Base-by-base conservation (phyloP, 1,284 basidiomycete genomes). In the Ganoderma boninense region DNA sequence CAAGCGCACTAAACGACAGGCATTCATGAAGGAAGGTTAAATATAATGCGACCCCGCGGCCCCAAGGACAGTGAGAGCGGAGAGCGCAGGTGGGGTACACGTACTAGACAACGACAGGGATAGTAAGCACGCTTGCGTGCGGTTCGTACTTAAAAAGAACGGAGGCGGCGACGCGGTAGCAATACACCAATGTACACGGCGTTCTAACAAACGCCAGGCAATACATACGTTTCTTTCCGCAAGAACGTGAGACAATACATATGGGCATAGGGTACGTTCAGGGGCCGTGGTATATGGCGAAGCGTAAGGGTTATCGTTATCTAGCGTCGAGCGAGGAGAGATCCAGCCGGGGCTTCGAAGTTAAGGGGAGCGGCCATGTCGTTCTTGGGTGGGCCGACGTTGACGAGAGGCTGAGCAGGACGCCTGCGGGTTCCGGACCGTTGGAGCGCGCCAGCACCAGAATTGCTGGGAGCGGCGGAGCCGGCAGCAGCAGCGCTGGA, bases 271-370 rank as follows among this genome's bases (percentile, higher is more conserved):
- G 49, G 23, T 52, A 52, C 49, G 49, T 26, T 52, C 23, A 35
- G n/a, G 62, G 44, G 38, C 6, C 29, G 35, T 26, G 38, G 40
- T 43, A 40, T 57, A 44, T 40, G 38, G 57, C 59, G 57, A 38
- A 13, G 59, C 32, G 40, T 26, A 29, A 67, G 43, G 35, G 18
- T 29, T 10, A 42, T 67, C 69, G 18, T 29, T 10, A 42, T 65
- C 69, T 65, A 71, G 60, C 67, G 72, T 26, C 87, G 85, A 40
- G 85, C 85, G 57, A 93, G 80, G 44, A 93, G 84, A 16, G 92
- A 93, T 32, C 92, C 92, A 23, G 73, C 70, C 38, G 73, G 64
- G 20, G 90, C 90, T 72, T 90, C 90, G 74, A 93, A 93, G 11
- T 86, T 69, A 59, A 69, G 49, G 16, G 78, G 56, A 29, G 69